phyloP scores from a whole-genome alignment of 129 eudicot genomes.

The Helichrysum umbraculigerum region DNA sequence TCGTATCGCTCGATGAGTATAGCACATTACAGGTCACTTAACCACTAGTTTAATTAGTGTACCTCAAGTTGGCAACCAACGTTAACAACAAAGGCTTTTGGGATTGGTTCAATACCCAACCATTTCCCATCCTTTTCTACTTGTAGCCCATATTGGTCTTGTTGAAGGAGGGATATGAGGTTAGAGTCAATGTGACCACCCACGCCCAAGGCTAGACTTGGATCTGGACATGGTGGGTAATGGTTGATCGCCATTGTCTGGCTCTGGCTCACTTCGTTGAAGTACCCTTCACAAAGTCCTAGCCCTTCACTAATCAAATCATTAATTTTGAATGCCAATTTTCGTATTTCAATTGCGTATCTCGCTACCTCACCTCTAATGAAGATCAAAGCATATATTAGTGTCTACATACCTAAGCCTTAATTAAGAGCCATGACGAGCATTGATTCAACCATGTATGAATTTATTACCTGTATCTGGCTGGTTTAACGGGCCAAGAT shows the following conservation, averaged over 20 bases:
- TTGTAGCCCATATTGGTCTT: conserved; percentile 50
- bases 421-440: too few relatives aligned
- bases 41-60: background rate
- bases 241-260: conserved; percentile 33
- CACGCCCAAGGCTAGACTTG: conserved; percentile 49
- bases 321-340: conserved; percentile 37
- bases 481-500: conserved; percentile 47
- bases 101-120: conserved; percentile 44
- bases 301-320: conserved; percentile 46
- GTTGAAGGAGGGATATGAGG: conserved; percentile 44
- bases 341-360: conserved; percentile 30
- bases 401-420: background rate
- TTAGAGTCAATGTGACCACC: conserved; percentile 43
- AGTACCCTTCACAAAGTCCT: conserved; percentile 38
- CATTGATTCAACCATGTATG: too few relatives aligned
- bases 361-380: conserved; percentile 40
- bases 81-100: conserved; percentile 58
- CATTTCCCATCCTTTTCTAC: conserved; percentile 43
- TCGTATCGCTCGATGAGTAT: too few relatives aligned
- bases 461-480: conserved; percentile 27
- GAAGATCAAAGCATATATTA: background rate
- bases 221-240: conserved; percentile 50
- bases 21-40: too few relatives aligned
- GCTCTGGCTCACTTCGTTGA: conserved; percentile 22
- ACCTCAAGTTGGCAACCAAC: conserved; percentile 48